Evolutionary conservation across 192 early-diverging fungal species (phyloP), one percentile per base, ranked within the genome.

Genomic region (Backusella tuberculispora): DNA sequence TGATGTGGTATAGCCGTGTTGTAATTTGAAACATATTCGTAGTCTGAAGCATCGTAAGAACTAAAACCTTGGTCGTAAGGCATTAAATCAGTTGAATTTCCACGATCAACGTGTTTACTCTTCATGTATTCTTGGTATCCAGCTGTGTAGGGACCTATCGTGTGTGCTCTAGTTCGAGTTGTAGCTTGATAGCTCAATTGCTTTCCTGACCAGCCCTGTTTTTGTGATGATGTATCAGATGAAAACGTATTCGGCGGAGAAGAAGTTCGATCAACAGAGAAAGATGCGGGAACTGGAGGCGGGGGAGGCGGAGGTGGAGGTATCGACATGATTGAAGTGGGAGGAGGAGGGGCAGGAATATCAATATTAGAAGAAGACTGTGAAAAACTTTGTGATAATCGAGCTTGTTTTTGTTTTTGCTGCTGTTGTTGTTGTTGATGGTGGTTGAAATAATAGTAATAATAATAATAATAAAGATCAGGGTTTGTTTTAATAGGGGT

Each of bases 171-270:
- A 46, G 45, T 34, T 10, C 66, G 53, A 60, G 53, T 60, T 24
- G 24, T 26, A 26, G 10, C 21, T 12, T 60, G 53, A 24, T 60
- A 60, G 12, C 9, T 60, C 53, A 13, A 60, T 60, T 60, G 53
- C 21, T 60, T 60, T 60, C 53, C 24, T 37, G 24, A 1, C 15
- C 19, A 44, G 48, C 13, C 47, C 38, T 71, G 26, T n/a, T 78
- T 63, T 14, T 77, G 80, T 24, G 80, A 71, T 4, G 76, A 78
- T 1, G 77, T 74, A 56, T 84, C 79, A 66, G 85, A 90, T 53
- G 41, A 24, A 10, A 48, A 37, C 14, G 69, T 53, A 42, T 46
- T 71, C 15, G 67, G 12, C 10, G 41, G 53, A 64, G 69, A 47
- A 34, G 29, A 41, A 19, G 34, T 0, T 66, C 34, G 64, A 66